A percentile compares a stretch with the other conserved stretches of the same genome.
Conservation (phyloP, 192 early-diverging fungal genomes). For the Podila epigama region DNA sequence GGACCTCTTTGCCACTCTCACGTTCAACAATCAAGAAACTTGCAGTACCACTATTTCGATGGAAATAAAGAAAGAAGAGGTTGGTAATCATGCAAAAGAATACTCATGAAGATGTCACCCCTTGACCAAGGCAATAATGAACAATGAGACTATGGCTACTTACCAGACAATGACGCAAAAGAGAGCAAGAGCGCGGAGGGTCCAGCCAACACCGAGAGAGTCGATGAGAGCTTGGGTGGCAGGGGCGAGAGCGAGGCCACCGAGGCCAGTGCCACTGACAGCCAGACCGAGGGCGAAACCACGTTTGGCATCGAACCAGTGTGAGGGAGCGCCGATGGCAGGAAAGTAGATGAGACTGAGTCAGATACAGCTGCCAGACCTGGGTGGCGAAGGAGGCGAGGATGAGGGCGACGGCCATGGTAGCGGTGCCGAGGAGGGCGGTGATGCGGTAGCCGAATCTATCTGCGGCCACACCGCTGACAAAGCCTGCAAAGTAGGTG, state of each 20-base stretch:
- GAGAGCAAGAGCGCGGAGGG: slow-evolving; percentile 65
- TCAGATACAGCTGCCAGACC: slow-evolving; percentile 77
- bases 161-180: slow-evolving; percentile 61
- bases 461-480: slow-evolving; percentile 42
- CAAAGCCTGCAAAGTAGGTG: slow-evolving; percentile 31
- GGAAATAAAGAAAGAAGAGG: not conserved
- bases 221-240: slow-evolving; percentile 67
- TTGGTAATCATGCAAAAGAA: no score
- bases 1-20: slow-evolving; percentile 24
- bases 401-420: slow-evolving; percentile 52
- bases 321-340: slow-evolving; percentile 65
- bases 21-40: slow-evolving; percentile 53
- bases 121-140: no score
- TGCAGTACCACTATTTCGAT: slow-evolving; percentile 19
- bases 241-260: slow-evolving; percentile 71
- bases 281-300: slow-evolving; percentile 78
- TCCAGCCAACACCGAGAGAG: slow-evolving; percentile 64
- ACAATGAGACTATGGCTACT: not conserved
- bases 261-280: slow-evolving; percentile 77
- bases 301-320: slow-evolving; percentile 74
- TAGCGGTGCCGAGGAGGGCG: slow-evolving; percentile 53
- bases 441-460: slow-evolving; percentile 59
- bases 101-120: no score
- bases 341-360: slow-evolving; percentile 72
- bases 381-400: slow-evolving; percentile 56